Evolutionary conservation across 2,329 filamentous ascomycete species (phyloP).

Genomic region (Botrytis squamosa): DNA sequence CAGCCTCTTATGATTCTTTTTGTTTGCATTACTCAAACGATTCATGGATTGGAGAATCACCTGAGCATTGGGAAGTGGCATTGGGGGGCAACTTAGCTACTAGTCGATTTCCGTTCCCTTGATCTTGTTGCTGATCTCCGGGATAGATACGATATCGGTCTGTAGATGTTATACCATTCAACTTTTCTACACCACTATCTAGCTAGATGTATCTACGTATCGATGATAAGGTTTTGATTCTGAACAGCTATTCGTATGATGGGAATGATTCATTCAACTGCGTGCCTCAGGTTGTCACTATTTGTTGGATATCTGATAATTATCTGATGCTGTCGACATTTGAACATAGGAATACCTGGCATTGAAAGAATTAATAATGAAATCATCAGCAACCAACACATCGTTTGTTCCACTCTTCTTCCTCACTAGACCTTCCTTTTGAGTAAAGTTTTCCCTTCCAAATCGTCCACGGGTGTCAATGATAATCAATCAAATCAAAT

Average conservation of each 20-base stretch:
- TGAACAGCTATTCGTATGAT: not conserved
- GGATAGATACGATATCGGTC: not conserved
- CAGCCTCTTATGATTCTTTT: not conserved
- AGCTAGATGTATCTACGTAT: not conserved
- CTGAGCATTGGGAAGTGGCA: not conserved
- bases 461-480: not conserved
- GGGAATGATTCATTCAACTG: not conserved
- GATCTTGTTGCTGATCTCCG: not conserved
- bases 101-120: not conserved
- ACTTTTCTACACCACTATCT: no score
- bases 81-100: not conserved
- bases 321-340: not conserved
- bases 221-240: not conserved
- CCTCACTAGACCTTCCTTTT: not conserved
- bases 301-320: not conserved
- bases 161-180: not conserved
- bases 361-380: not conserved
- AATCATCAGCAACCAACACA: not conserved
- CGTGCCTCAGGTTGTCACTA: not conserved
- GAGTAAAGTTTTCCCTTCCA: not conserved
- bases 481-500: not conserved
- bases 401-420: not conserved
- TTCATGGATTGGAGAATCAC: not conserved
- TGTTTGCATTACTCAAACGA: conserved; percentile 5
- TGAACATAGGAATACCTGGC: not conserved